These are phyloP conservation scores for Aureobasidium sp. DNA, from an alignment of 2,329 filamentous ascomycete species.

Conservation along the genomic window DNA sequence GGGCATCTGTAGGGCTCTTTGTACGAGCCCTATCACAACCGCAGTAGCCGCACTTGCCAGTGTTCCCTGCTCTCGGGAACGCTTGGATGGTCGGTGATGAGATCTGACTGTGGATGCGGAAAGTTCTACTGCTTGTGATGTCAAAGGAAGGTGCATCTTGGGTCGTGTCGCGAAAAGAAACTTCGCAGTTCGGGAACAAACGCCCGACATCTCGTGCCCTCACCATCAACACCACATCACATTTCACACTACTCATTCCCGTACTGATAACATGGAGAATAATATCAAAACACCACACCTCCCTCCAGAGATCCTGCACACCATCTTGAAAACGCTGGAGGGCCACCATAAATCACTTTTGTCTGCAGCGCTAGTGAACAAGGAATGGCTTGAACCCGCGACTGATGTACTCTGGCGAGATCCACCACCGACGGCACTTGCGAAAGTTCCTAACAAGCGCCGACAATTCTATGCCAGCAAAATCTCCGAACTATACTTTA, in stretches of 20 bases:
- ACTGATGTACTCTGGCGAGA: not conserved
- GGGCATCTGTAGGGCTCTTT: not conserved
- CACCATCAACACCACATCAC: not conserved
- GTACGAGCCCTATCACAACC: not conserved
- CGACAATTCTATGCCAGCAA: not conserved
- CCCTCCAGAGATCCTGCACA: not conserved
- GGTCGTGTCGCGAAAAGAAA: not conserved
- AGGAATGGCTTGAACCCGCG: not conserved
- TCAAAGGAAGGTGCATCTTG: not conserved
- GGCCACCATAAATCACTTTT: not conserved
- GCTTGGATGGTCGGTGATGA: not conserved
- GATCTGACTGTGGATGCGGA: not conserved
- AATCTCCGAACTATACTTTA: not conserved
- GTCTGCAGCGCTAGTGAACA: not conserved
- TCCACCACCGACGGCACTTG: not conserved
- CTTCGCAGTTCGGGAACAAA: not conserved
- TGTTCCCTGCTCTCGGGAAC: not conserved
- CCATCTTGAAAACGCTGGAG: not conserved
- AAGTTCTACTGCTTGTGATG: not conserved
- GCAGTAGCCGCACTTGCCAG: not conserved
- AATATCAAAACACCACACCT: not conserved
- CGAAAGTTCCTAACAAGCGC: not conserved
- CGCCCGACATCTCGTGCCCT: not conserved
- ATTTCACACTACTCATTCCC: not conserved
- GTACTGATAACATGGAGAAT: not conserved